phyloP scores from a whole-genome alignment of 1,284 basidiomycete genomes.

The Ganoderma resinaceum region DNA sequence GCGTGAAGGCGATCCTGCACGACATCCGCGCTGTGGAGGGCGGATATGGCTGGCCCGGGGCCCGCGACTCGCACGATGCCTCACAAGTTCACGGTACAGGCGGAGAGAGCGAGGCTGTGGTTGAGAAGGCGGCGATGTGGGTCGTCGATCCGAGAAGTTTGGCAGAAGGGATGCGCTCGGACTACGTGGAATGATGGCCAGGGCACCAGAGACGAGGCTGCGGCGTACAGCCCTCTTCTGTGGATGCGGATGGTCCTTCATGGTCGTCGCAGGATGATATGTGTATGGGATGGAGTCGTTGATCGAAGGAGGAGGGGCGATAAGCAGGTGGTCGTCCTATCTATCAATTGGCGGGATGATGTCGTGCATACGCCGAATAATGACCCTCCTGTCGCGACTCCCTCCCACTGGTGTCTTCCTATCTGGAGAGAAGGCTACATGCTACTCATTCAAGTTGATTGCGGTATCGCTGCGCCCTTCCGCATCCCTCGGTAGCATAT shows the following conservation, averaged over 20 bases:
- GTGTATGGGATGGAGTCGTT: neutral
- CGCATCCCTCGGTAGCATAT: neutral
- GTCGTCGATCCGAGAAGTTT: conserved; percentile 77
- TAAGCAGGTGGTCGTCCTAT: neutral
- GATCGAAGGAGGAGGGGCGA: neutral
- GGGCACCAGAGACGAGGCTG: no score
- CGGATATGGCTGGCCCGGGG: conserved; percentile 30
- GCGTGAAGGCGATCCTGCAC: conserved; percentile 74
- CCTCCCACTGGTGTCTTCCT: neutral
- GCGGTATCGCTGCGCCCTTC: neutral
- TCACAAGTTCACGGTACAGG: conserved; percentile 16
- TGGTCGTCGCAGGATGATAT: neutral
- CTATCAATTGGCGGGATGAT: neutral
- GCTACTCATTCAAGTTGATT: neutral
- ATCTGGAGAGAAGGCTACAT: no score
- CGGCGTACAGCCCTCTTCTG: neutral
- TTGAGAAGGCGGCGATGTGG: conserved; percentile 66
- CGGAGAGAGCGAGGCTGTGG: conserved; percentile 25
- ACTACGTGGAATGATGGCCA: conserved; percentile 27
- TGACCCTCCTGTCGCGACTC: neutral
- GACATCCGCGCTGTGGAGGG: conserved; percentile 53
- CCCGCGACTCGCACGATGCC: conserved; percentile 8
- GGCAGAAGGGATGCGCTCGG: conserved; percentile 71
- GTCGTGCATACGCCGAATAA: neutral
- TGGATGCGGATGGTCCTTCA: neutral